Evolutionary conservation across 129 eudicot genomes (phyloP).

Genomic region (Flaveria ramosissima): DNA sequence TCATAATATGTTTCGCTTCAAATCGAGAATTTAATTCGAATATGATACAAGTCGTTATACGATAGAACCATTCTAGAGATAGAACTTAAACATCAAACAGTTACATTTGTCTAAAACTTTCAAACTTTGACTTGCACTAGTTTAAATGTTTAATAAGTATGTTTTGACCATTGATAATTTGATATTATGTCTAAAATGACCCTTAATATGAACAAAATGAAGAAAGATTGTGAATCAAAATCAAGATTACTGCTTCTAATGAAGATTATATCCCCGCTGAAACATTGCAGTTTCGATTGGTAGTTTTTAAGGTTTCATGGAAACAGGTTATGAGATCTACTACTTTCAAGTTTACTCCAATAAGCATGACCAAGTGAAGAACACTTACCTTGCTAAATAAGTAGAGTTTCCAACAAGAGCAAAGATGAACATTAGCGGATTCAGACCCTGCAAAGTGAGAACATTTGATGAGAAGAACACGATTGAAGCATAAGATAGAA

Average conservation of each 20-base stretch:
- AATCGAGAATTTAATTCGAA: neutral
- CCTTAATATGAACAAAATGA: too few species aligned
- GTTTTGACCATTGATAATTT: neutral
- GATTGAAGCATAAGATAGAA: neutral
- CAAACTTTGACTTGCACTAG: too few species aligned
- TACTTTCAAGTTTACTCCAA: neutral
- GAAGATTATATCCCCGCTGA: too few species aligned
- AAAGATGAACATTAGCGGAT: constrained; percentile 82
- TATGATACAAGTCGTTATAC: too few species aligned
- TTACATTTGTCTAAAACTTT: too few species aligned
- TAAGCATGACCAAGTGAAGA: constrained; percentile 8
- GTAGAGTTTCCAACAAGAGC: constrained; percentile 73
- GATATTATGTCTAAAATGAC: neutral
- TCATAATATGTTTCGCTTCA: neutral
- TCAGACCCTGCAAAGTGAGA: constrained; percentile 59
- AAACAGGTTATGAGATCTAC: neutral
- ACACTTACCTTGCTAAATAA: constrained; percentile 76
- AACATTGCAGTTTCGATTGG: neutral
- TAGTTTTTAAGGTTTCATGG: neutral
- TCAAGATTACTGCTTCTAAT: too few species aligned
- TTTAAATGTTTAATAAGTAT: too few species aligned
- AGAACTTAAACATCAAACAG: too few species aligned
- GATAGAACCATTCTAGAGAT: too few species aligned
- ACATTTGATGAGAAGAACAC: neutral
- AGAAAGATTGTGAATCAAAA: too few species aligned